Evolutionary conservation across 495 filamentous ascomycete genomes (phyloP).

Genomic region (Tuber borchii): DNA sequence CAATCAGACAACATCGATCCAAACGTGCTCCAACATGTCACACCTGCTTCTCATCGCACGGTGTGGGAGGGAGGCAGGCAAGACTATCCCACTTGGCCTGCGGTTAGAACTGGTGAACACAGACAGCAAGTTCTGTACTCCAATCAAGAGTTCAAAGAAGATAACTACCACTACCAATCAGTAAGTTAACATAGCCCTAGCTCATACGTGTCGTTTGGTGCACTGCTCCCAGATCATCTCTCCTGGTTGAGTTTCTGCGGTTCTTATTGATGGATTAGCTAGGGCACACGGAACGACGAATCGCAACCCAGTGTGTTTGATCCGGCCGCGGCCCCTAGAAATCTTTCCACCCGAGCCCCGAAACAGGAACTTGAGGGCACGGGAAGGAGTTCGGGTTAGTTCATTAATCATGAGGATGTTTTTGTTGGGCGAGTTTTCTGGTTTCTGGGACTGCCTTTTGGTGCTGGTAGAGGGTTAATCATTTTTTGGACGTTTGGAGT

Average conservation of each 20-base stretch:
- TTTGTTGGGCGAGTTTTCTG: not conserved
- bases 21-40: conserved; percentile 19
- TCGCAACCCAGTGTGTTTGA: not conserved
- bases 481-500: not conserved
- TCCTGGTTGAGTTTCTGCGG: not conserved
- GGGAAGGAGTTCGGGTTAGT: not conserved
- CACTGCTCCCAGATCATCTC: not conserved
- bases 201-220: not conserved
- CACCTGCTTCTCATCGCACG: conserved; percentile 13
- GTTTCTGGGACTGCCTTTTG: not conserved
- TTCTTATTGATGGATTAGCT: not conserved
- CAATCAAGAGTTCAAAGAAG: conserved; percentile 14
- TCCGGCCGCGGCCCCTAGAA: not conserved
- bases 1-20: conserved; percentile 20
- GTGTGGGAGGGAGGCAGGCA: conserved; percentile 8
- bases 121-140: conserved; percentile 12
- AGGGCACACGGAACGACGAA: not conserved
- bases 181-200: conserved; percentile 9
- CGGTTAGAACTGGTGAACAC: conserved; percentile 8
- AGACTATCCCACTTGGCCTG: not conserved
- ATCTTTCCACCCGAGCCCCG: not conserved
- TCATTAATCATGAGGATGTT: not conserved
- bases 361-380: not conserved
- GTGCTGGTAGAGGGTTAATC: not conserved
- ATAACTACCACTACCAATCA: conserved; percentile 19